Percentiles rank a stretch among this genome's conserved stretches.
These are phyloP conservation scores for Sambucus nigra DNA, from an alignment of 129 eudicot species.

Conservation along the genomic window DNA sequence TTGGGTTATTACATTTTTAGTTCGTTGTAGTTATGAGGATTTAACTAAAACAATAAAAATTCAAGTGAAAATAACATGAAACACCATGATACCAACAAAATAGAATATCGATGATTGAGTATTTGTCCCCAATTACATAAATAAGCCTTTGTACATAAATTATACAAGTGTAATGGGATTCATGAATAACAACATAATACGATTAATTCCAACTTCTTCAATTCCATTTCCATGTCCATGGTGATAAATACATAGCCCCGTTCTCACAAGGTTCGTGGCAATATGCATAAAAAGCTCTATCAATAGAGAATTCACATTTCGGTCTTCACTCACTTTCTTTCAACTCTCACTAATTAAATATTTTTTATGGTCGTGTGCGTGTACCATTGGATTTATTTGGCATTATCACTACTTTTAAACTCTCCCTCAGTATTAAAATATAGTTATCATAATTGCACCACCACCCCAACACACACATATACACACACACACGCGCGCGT, in stretches of 20 bases:
- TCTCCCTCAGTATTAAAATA: conserved; percentile 15
- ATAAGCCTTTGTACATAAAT: too few relatives aligned
- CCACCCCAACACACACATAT: too few relatives aligned
- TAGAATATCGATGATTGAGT: too few relatives aligned
- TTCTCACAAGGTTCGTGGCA: conserved; percentile 21
- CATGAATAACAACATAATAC: conserved; percentile 12
- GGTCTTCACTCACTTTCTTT: conserved; percentile 21
- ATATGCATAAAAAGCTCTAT: neutral
- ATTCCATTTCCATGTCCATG: conserved; percentile 35
- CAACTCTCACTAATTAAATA: conserved; percentile 14
- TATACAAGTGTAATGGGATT: conserved; percentile 16
- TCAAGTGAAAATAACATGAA: too few relatives aligned
- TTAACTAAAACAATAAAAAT: too few relatives aligned
- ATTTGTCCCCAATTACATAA: too few relatives aligned
- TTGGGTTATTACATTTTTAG: too few relatives aligned
- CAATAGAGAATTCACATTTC: conserved; percentile 8
- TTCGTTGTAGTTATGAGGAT: too few relatives aligned
- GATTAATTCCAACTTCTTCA: conserved; percentile 6
- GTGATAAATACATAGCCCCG: conserved; percentile 27
- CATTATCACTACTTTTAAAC: conserved; percentile 17
- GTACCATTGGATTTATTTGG: conserved; percentile 33
- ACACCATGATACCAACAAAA: too few relatives aligned
- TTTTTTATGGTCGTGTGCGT: conserved; percentile 19
- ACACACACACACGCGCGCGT: neutral
- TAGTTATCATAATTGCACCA: neutral